Evolutionary conservation across 2,329 filamentous ascomycete genomes (phyloP), one percentile per base, ranked within the genome.

Genomic region (Ceratocystiopsis sp.): DNA sequence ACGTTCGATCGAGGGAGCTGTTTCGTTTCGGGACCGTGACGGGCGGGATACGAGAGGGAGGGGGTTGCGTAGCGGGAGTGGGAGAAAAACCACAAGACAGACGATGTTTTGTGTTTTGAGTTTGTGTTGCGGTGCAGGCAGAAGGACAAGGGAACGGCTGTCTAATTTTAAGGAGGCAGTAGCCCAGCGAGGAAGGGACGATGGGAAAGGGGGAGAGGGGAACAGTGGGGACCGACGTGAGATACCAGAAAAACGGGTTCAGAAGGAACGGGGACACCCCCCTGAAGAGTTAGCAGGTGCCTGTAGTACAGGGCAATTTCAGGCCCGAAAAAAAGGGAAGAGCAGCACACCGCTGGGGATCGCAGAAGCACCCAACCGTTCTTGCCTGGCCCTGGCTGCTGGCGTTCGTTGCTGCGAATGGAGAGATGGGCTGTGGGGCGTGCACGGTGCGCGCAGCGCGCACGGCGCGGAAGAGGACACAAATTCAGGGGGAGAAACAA

Each of bases 91-190:
- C 33, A 34, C 25, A 21, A 37, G 35, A 41, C 17, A 41, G 36
- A 41, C 17, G 33, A 35, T 43, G 42, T 40, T 40, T 42, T 45
- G 40, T 42, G 43, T 47, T 41, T 45, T 36, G 38, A 41, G 35
- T 47, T 47, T 36, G 33, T 35, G 34, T 41, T 47, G 46, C 41
- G 46, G 46, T 40, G 43, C 37, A 21, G 15, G n/a, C 35, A 36
- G 37, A 17, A 45, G 25, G 43, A 32, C 42, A 35, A 45, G 43
- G 46, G 45, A 44, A 50, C 45, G 45, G 42, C 46, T 36, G 42
- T 37, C 48, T 49, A 49, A 48, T 49, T 51, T 49, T 49, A 43
- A 49, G 48, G 48, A 50, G 49, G 48, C 45, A 45, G 48, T 49
- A 45, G 50, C 49, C 43, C 33, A 29, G 25, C 25, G 25, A 29